Conservation (phyloP, 352 stramenopile genomes). For the Phytophthora aleatoria region DNA sequence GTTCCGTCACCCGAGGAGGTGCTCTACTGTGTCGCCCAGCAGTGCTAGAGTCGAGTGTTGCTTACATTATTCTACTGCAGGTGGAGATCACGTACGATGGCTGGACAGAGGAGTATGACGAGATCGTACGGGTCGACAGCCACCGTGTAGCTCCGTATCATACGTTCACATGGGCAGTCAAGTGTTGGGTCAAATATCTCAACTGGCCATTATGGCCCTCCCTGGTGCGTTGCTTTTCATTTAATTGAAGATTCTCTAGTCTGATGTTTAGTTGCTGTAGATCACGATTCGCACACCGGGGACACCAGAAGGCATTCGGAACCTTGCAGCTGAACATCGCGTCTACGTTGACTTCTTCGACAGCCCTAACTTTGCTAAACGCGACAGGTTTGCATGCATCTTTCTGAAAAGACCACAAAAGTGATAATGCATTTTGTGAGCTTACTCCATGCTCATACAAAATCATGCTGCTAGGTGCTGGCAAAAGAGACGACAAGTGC, state of each 20-base stretch:
- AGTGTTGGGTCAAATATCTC: constrained; percentile 82
- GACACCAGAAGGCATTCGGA: constrained; percentile 38
- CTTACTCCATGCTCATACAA: background rate
- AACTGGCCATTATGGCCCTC: constrained; percentile 83
- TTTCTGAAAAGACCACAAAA: background rate
- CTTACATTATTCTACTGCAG: constrained; percentile 26
- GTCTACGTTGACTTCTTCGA: constrained; percentile 72
- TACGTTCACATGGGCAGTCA: constrained; percentile 79
- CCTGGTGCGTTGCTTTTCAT: constrained; percentile 35
- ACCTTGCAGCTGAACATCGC: constrained; percentile 44
- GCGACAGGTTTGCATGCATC: constrained; percentile 35
- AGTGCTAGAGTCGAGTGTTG: background rate
- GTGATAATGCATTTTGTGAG: background rate
- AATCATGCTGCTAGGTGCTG: constrained; percentile 45
- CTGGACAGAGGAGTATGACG: constrained; percentile 61
- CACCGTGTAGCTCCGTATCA: constrained; percentile 72
- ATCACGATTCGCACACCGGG: constrained; percentile 68
- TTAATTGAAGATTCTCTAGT: background rate
- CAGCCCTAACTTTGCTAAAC: constrained; percentile 41
- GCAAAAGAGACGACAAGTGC: constrained; percentile 46
- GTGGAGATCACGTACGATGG: constrained; percentile 76
- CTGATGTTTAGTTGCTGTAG: constrained; percentile 28
- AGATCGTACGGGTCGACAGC: constrained; percentile 61
- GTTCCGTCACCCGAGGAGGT: constrained; percentile 32
- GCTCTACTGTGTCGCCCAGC: background rate